These are phyloP conservation scores for Toxicodendron radicans DNA, from an alignment of 345 rosid species.

Conservation along the genomic window DNA sequence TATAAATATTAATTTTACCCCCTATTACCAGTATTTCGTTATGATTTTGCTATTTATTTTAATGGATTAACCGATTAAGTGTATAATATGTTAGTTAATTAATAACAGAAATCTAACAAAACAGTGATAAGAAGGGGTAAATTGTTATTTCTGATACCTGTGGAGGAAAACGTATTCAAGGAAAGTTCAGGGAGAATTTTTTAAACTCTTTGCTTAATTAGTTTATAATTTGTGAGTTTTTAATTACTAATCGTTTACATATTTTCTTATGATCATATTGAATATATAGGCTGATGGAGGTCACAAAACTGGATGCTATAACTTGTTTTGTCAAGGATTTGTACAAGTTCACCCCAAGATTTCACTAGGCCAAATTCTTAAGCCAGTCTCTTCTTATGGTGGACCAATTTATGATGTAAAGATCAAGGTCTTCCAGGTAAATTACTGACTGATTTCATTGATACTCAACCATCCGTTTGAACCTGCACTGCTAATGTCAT, in stretches of 20 bases:
- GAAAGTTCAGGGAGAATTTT: too few relatives aligned
- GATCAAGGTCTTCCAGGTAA: constrained; percentile 2
- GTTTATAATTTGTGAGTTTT: neutral
- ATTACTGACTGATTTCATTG: too few relatives aligned
- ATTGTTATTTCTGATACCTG: too few relatives aligned
- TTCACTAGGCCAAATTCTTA: neutral
- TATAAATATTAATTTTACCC: too few relatives aligned
- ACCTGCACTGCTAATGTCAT: too few relatives aligned
- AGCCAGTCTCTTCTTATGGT: neutral
- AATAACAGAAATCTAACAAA: neutral
- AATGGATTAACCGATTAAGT: too few relatives aligned
- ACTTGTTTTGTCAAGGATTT: constrained; percentile 1
- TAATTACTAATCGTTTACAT: neutral
- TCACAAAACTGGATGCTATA: neutral
- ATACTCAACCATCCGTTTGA: neutral
- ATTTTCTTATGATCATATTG: neutral
- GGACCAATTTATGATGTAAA: constrained; percentile 9
- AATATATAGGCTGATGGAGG: constrained; percentile 5
- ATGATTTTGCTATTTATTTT: too few relatives aligned
- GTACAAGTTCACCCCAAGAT: neutral
- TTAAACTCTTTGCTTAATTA: neutral
- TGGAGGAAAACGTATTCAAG: too few relatives aligned
- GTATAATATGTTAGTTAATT: neutral
- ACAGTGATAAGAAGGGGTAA: neutral
- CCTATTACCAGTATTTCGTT: too few relatives aligned